Evolutionary conservation across 768 basidiomycete genomes (phyloP), one percentile per base, ranked within the genome.

Genomic region (Pisolithus orientalis): DNA sequence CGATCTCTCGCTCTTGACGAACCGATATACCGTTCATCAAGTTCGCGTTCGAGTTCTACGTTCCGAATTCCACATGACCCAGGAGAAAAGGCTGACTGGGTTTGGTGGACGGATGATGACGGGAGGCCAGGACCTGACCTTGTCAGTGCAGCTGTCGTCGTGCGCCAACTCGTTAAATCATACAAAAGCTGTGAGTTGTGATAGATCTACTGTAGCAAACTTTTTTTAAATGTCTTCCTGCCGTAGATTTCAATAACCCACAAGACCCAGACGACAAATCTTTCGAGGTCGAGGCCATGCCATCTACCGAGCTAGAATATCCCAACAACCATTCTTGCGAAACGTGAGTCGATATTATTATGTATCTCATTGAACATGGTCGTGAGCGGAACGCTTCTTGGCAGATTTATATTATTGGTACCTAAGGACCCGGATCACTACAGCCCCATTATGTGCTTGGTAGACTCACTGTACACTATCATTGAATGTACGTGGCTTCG

Each of bases 401-500:
- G 11, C 52, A 90, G 88, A 65, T 92, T 83, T 70, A 77, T 87
- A 55, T 75, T 92, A 53, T 77, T 92, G 49, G 82, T 77, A 42
- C 90, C 90, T 29, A 88, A 83, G 61, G 90, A 93, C 73, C 82
- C 82, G 58, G 89, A 93, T 59, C 87, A 91, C 58, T 93, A 91
- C 67, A 86, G 88, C 63, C 90, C 90, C 13, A 84, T 93, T 51
- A 78, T 85, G 75, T 87, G 87, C 62, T 72, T 93, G 32, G 85
- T 89, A 70, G 75, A 77, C 54, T 78, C 84, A 10, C 67, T 93
- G 28, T 76, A 83, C 65, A 82, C 82, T 46, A 90, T 92, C 44
- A 69, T 90, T 53, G 79, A 87, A 68, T 78, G 87, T 87, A 53
- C n/a, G 65, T 58, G 31, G 80, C 63, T n/a, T 31, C 5, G 29